phyloP scores from a whole-genome alignment of 768 basidiomycete species.

The Mycena vitilis region DNA sequence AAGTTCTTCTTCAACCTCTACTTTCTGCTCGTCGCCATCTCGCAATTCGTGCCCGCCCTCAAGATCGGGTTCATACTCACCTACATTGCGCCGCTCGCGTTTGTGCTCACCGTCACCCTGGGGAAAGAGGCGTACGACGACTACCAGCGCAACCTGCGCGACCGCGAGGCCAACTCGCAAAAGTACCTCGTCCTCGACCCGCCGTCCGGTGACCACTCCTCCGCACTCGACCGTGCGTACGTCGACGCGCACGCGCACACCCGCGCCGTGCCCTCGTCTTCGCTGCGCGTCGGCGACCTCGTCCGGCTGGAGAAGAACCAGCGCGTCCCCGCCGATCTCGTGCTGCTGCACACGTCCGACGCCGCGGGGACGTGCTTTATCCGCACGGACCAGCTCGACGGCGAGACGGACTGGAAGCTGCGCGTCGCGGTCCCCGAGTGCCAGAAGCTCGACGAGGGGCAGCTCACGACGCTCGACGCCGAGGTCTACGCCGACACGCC shows the following conservation, averaged over 20 bases:
- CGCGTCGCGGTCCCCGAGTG: constrained; percentile 88
- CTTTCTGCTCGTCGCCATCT: constrained; percentile 95
- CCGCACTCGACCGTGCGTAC: constrained; percentile 55
- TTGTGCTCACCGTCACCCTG: constrained; percentile 95
- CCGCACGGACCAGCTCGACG: constrained; percentile 96
- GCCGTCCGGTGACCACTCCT: constrained; percentile 48
- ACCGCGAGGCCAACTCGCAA: constrained; percentile 94
- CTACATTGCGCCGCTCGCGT: constrained; percentile 95
- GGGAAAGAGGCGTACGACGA: constrained; percentile 99
- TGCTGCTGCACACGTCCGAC: constrained; percentile 90
- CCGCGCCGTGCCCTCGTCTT: constrained; percentile 87
- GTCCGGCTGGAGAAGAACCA: constrained; percentile 96
- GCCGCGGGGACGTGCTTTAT: constrained; percentile 95
- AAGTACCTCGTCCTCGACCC: constrained; percentile 87
- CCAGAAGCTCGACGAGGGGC: constrained; percentile 73
- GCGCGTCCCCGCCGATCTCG: constrained; percentile 93
- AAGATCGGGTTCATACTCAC: constrained; percentile 97
- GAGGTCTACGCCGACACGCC: constrained; percentile 97
- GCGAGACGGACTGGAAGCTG: constrained; percentile 99
- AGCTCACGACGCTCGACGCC: constrained; percentile 78
- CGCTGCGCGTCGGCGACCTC: constrained; percentile 91
- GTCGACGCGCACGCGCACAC: constrained; percentile 64
- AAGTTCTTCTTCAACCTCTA: constrained; percentile 99
- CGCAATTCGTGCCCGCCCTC: constrained; percentile 94
- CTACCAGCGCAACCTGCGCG: constrained; percentile 92